Percentiles rank a stretch among this genome's conserved stretches.
These are phyloP conservation scores for Xylariaceae sp. DNA, from an alignment of 2,329 filamentous ascomycete genomes.

Conservation along the genomic window DNA sequence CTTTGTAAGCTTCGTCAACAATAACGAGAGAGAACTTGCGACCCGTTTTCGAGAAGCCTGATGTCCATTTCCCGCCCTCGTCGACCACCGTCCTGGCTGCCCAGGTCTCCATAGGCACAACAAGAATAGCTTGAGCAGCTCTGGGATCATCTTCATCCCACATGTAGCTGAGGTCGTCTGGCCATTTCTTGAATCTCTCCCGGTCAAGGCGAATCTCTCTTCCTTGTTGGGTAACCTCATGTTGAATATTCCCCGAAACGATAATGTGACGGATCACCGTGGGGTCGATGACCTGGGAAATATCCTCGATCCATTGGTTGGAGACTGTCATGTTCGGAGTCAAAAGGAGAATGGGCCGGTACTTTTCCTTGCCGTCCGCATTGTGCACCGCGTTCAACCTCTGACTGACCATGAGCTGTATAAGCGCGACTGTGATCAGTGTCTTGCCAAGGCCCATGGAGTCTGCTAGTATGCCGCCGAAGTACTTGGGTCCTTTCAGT, in stretches of 20 bases:
- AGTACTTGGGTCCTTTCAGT: conserved; percentile 22
- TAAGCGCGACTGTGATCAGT: conserved; percentile 19
- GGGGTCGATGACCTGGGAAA: conserved; percentile 12
- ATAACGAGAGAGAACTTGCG: conserved; percentile 27
- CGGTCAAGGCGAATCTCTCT: conserved; percentile 8
- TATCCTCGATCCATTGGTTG: conserved; percentile 25
- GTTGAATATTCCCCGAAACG: conserved; percentile 12
- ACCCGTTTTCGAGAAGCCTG: conserved; percentile 14
- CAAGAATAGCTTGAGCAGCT: conserved; percentile 20
- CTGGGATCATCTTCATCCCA: conserved; percentile 20
- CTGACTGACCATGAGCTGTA: conserved; percentile 21
- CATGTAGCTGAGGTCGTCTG: conserved; percentile 14
- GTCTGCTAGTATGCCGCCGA: conserved; percentile 27
- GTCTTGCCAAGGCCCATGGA: conserved; percentile 31
- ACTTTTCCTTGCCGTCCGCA: conserved; percentile 5
- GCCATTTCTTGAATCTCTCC: conserved; percentile 17
- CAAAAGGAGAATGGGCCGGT: conserved; percentile 25
- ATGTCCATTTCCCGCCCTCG: conserved; percentile 9
- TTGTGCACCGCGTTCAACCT: conserved; percentile 11
- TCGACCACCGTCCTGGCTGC: conserved; percentile 13
- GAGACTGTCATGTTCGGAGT: conserved; percentile 23
- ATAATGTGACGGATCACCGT: conserved; percentile 13
- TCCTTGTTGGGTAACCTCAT: neutral
- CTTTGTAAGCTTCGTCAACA: conserved; percentile 29
- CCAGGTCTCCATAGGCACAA: conserved; percentile 27